Evolutionary conservation across 2,329 filamentous ascomycete genomes (phyloP), one percentile per base, ranked within the genome.

Genomic region (Beauveria pseudobassiana): DNA sequence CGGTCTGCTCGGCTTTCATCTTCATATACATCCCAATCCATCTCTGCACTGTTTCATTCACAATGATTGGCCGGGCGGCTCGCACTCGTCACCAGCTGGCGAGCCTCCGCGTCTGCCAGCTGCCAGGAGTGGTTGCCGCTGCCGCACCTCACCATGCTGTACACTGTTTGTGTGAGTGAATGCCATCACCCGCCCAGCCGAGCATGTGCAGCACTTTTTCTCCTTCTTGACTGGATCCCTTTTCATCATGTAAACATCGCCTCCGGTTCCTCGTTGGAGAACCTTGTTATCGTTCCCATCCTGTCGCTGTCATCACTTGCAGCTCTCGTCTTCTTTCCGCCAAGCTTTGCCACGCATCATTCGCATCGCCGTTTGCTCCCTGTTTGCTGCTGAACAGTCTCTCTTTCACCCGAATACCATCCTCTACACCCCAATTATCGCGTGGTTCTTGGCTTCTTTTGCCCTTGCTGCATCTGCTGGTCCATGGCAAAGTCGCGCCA

Each of bases 121-220:
- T 58, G 48, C 54, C 61, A 58, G 40, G 60, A 49, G 49, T 49
- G 26, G 38, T 62, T 48, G 34, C 20, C 38, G 42, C 59, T 30
- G 30, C 52, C 52, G 38, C 48, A 22, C 38, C 46, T 52, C 49
- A 5, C 57, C 42, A 49, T 49, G 51, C 59, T 61, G 51, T 50
- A 42, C 58, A 48, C 40, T 48, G 59, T 22, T 55, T 55, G 42
- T 54, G 59, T 55, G 49, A 60, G 58, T 60, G 58, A 58, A 53
- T 38, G 38, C 38, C 48, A 60, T 53, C 58, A 51, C 58, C n/a
- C 58, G 26, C 58, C 49, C n/a, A 48, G 49, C 58, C 40, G n/a
- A 53, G 42, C 26, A 38, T 60, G 42, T 43, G 16, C 58, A 20
- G 58, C 50, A 20, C 34, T 38, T 38, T 30, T 45, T 30, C n/a